A percentile compares a stretch with the other conserved stretches of the same genome.
These are phyloP conservation scores for Fusarium irregulare DNA, from an alignment of 2,329 filamentous ascomycete species.

Conservation along the genomic window DNA sequence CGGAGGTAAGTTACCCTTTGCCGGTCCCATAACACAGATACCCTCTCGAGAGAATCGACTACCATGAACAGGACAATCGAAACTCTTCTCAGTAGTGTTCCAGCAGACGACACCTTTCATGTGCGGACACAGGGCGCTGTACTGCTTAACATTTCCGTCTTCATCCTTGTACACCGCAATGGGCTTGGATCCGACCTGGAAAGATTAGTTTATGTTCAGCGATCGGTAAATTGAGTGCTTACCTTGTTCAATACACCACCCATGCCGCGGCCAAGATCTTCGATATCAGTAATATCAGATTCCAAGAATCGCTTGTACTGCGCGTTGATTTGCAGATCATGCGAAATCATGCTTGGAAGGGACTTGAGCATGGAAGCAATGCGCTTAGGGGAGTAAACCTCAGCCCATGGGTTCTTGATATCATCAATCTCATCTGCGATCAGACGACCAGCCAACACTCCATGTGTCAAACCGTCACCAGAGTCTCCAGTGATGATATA, in stretches of 20 bases:
- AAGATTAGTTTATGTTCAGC: background rate
- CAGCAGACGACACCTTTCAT: constrained; percentile 67
- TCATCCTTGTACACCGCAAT: constrained; percentile 68
- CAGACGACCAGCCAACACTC: constrained; percentile 62
- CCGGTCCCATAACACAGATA: constrained; percentile 31
- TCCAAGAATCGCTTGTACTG: constrained; percentile 67
- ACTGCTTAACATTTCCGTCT: constrained; percentile 60
- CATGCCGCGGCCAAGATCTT: constrained; percentile 61
- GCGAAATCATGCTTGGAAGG: constrained; percentile 57
- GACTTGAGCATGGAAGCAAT: constrained; percentile 58
- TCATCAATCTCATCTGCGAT: constrained; percentile 66
- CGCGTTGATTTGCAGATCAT: constrained; percentile 66
- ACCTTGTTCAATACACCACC: constrained; percentile 65
- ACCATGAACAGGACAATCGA: constrained; percentile 64
- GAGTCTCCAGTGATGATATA: constrained; percentile 68
- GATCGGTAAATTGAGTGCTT: accelerated
- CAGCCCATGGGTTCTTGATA: constrained; percentile 60
- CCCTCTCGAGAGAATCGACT: constrained; percentile 50
- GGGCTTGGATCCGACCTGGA: constrained; percentile 51
- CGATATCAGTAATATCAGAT: constrained; percentile 66
- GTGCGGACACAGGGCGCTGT: constrained; percentile 67
- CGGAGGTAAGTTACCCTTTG: constrained; percentile 22
- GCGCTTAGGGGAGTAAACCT: constrained; percentile 63
- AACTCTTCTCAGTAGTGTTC: constrained; percentile 65
- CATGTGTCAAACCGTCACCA: constrained; percentile 68